Evolutionary conservation across 202 grass and related monocot species (phyloP).

Genomic region (Alloteropsis angusta): DNA sequence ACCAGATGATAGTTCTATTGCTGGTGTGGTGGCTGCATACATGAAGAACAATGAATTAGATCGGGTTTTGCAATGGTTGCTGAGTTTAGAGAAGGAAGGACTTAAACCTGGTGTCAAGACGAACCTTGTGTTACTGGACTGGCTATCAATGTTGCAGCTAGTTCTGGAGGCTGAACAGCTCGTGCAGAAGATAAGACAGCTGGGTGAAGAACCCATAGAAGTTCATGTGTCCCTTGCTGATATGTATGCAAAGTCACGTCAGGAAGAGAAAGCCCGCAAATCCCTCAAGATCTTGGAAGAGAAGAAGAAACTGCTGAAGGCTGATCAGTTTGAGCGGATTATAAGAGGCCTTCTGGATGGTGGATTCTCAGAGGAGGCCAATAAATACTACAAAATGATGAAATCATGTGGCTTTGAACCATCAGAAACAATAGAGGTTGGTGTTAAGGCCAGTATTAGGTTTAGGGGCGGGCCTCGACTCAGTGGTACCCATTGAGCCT

Average conservation of each 20-base stretch:
- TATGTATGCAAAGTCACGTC: conserved; percentile 59
- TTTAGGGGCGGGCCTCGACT: background rate
- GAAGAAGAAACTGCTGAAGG: conserved; percentile 47
- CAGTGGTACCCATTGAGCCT: conserved; percentile 2
- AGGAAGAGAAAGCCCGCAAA: conserved; percentile 48
- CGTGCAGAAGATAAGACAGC: conserved; percentile 41
- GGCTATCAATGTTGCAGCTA: conserved; percentile 58
- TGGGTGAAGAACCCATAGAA: conserved; percentile 52
- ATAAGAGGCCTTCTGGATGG: conserved; percentile 38
- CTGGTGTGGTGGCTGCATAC: conserved; percentile 52
- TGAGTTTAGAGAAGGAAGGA: conserved; percentile 72
- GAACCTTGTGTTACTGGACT: conserved; percentile 55
- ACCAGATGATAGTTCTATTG: conserved; percentile 59
- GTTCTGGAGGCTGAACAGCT: conserved; percentile 72
- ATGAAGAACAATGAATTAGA: conserved; percentile 59
- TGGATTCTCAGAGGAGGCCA: conserved; percentile 45
- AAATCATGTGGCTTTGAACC: conserved; percentile 39
- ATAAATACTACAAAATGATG: conserved; percentile 59
- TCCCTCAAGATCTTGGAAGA: conserved; percentile 74
- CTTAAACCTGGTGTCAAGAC: conserved; percentile 53
- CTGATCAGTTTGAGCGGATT: conserved; percentile 66
- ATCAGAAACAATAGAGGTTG: conserved; percentile 18
- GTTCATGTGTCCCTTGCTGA: conserved; percentile 68
- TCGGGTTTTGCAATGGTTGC: conserved; percentile 51
- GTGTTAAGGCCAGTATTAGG: conserved; percentile 11